Evolutionary conservation across 257 asterid species (phyloP), one percentile per base, ranked within the genome.

Genomic region (Solanum sejunctum): DNA sequence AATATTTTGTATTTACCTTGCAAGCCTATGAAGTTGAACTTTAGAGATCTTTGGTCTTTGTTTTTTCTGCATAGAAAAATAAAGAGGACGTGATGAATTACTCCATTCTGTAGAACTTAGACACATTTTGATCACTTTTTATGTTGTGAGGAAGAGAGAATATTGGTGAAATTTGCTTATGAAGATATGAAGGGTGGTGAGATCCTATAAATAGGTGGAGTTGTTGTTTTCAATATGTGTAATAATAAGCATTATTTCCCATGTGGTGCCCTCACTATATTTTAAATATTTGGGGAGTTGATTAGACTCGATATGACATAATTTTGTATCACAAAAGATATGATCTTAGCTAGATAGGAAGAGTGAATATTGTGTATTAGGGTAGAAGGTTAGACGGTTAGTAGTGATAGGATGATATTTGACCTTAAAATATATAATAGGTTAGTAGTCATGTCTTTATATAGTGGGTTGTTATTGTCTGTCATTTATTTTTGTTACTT

Each of bases 161-260:
- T 77, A 26, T 10, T 23, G 47, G 23, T 26, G 15, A 21, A 12
- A 39, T 18, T 73, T 51, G 28, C 4, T 26, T 49, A 52, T 17
- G n/a, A 67, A 67, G 21, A 43, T 18, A 23, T 52, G 61, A 67
- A 51, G 86, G 86, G 54, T 56, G 84, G 82, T 17, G 71, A 80
- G 85, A 71, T 66, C 41, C 16, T 87, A 80, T 85, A 87, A 57
- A 87, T 89, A 84, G 91, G 86, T 86, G 88, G 75, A 84, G 77
- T 58, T 83, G 86, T 87, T 47, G 83, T 84, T 85, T 89, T 85
- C 88, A 83, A 85, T 86, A 86, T 41, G 81, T 84, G 85, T 60
- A 55, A 41, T 61, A 78, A 83, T 58, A 78, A 81, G 56, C 75
- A 86, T 63, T 80, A 77, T 54, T 77, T 49, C 80, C 83, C 90